A percentile compares a stretch with the other conserved stretches of the same genome.
phyloP scores from a whole-genome alignment of 176 grass and related monocot species.

The Avena atlantica region DNA sequence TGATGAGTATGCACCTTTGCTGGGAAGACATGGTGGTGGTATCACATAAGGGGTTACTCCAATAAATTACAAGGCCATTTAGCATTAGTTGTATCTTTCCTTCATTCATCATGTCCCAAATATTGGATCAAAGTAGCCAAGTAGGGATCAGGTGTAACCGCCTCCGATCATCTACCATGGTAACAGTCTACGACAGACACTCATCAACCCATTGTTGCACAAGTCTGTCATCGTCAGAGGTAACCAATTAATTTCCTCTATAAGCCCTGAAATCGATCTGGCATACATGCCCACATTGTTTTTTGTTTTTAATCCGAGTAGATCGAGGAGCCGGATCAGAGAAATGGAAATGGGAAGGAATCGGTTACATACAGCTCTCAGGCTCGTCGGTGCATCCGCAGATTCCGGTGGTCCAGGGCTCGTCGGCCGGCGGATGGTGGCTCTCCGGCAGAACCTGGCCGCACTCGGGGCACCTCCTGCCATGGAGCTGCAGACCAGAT shows the following conservation, averaged over 20 bases:
- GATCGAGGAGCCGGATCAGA: background rate
- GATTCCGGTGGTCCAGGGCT: conserved; percentile 86
- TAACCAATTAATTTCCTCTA: background rate
- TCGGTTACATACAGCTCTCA: conserved; percentile 66
- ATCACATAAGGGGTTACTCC: background rate
- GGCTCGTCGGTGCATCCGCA: conserved; percentile 74
- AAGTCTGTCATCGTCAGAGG: background rate
- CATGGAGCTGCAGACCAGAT: conserved; percentile 57
- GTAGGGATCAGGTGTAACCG: no score
- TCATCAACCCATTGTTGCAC: background rate
- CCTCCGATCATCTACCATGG: background rate
- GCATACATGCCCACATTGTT: background rate
- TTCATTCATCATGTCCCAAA: no score
- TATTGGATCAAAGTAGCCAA: no score
- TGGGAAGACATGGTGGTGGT: background rate
- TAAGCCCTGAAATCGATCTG: background rate
- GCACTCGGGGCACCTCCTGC: conserved; percentile 73
- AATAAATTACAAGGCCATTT: background rate
- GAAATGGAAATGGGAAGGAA: background rate
- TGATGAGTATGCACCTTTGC: background rate
- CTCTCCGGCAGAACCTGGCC: conserved; percentile 80
- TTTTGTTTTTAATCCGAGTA: background rate
- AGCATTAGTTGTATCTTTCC: background rate
- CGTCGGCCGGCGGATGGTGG: conserved; percentile 72
- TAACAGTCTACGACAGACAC: background rate